phyloP scores from a whole-genome alignment of 176 grass and related monocot genomes.

The Raddia distichophylla region DNA sequence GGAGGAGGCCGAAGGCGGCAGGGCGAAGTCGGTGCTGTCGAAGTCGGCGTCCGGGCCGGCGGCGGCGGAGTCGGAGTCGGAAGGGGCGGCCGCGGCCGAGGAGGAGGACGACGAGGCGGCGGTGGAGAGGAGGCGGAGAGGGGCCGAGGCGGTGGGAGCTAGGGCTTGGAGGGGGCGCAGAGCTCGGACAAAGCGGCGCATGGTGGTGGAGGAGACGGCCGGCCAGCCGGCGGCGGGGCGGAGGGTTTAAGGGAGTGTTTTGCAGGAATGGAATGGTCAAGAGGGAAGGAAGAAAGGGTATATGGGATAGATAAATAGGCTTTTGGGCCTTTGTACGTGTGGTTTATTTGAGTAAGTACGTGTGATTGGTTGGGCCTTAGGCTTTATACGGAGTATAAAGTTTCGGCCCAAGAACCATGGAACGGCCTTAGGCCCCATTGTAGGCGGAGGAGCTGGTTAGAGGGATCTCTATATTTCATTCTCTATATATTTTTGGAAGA shows the following conservation, averaged over 20 bases:
- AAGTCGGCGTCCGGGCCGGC: constrained; percentile 37
- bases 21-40: constrained; percentile 45
- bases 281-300: background rate
- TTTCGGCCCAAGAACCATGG: too few species aligned
- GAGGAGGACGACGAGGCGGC: constrained; percentile 22
- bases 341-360: too few species aligned
- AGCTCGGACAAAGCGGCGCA: constrained; percentile 41
- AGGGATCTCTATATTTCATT: too few species aligned
- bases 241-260: constrained; percentile 49
- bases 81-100: constrained; percentile 23
- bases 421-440: too few species aligned
- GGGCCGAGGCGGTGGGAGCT: background rate
- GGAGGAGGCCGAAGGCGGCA: constrained; percentile 31
- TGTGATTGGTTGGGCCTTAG: background rate
- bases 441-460: too few species aligned
- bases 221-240: constrained; percentile 24
- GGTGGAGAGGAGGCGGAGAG: constrained; percentile 44
- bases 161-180: constrained; percentile 33
- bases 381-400: too few species aligned
- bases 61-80: constrained; percentile 38
- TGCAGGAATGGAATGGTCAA: background rate
- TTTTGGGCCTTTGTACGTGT: background rate
- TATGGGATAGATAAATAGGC: too few species aligned
- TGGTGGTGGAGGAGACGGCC: constrained; percentile 25
- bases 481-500: too few species aligned